Conservation (phyloP, 345 rosid species). For the Salix caprea region DNA sequence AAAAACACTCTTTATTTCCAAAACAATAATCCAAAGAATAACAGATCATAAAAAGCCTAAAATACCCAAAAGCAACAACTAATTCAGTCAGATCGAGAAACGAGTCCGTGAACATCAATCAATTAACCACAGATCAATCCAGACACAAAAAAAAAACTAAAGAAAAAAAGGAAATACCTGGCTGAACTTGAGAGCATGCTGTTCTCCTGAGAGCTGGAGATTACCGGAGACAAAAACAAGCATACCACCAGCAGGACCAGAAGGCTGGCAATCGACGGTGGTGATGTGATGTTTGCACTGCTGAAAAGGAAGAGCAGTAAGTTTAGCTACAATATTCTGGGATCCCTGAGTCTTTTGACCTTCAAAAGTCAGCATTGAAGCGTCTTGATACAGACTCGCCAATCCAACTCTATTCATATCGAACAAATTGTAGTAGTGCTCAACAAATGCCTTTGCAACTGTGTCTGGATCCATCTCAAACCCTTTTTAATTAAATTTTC, state of each 20-base stretch:
- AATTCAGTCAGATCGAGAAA: not conserved
- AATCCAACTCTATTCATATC: conserved; percentile 61
- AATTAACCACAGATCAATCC: not conserved
- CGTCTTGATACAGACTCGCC: conserved; percentile 72
- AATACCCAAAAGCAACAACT: not conserved
- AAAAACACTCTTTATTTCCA: not conserved
- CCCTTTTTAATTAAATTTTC: not conserved
- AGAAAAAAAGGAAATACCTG: conserved; percentile 42
- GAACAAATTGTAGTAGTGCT: conserved; percentile 84
- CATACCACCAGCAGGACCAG: conserved; percentile 87
- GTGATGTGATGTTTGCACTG: conserved; percentile 85
- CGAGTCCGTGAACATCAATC: not conserved
- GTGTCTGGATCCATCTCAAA: conserved; percentile 73
- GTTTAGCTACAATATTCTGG: conserved; percentile 73
- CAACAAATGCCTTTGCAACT: conserved; percentile 79
- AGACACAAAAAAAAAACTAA: not conserved
- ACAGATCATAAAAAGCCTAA: too few relatives aligned
- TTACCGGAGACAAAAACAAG: conserved; percentile 91
- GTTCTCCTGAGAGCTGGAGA: conserved; percentile 88
- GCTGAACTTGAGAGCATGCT: conserved; percentile 92
- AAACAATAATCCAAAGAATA: not conserved
- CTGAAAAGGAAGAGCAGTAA: conserved; percentile 76
- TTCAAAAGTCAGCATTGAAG: conserved; percentile 87
- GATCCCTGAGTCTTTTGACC: conserved; percentile 92
- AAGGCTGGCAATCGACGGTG: conserved; percentile 96